A percentile compares a stretch with the other conserved stretches of the same genome.
phyloP scores from a whole-genome alignment of 2,329 filamentous ascomycete species.

The Aureobasidium sp. region DNA sequence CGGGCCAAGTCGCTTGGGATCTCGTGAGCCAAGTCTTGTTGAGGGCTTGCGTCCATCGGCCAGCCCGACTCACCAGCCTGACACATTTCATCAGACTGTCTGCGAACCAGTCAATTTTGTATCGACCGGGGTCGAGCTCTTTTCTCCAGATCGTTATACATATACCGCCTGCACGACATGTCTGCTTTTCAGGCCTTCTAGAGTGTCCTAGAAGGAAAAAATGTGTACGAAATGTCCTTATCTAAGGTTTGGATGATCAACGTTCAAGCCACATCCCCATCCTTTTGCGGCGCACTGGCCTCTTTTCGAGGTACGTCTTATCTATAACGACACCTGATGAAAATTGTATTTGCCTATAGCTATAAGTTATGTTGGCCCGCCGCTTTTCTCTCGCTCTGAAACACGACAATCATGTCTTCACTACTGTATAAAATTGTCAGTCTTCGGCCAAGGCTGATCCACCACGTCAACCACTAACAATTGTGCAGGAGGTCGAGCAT shows the following conservation, averaged over 20 bases:
- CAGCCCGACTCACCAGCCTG: conserved; percentile 11
- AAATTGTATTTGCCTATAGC: background rate
- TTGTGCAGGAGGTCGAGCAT: conserved; percentile 39
- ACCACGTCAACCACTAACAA: too few species aligned
- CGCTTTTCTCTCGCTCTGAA: background rate
- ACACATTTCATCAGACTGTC: too few species aligned
- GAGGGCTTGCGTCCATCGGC: background rate
- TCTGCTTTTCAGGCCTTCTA: background rate
- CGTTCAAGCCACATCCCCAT: conserved; percentile 17
- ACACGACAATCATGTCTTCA: background rate
- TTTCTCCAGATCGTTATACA: too few species aligned
- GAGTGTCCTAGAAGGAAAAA: background rate
- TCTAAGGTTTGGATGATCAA: conserved; percentile 14
- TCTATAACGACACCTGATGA: background rate
- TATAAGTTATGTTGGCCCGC: background rate
- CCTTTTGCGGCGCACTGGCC: conserved; percentile 17
- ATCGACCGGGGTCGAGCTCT: too few species aligned
- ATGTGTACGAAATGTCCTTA: background rate
- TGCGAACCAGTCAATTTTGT: background rate
- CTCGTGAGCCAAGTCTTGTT: background rate
- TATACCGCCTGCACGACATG: background rate
- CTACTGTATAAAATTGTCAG: background rate
- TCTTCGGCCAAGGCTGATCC: too few species aligned
- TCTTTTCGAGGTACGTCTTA: background rate
- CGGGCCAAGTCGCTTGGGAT: conserved; percentile 1